Evolutionary conservation across 768 basidiomycete genomes (phyloP).

Genomic region (Dioszegia aurantiaca): DNA sequence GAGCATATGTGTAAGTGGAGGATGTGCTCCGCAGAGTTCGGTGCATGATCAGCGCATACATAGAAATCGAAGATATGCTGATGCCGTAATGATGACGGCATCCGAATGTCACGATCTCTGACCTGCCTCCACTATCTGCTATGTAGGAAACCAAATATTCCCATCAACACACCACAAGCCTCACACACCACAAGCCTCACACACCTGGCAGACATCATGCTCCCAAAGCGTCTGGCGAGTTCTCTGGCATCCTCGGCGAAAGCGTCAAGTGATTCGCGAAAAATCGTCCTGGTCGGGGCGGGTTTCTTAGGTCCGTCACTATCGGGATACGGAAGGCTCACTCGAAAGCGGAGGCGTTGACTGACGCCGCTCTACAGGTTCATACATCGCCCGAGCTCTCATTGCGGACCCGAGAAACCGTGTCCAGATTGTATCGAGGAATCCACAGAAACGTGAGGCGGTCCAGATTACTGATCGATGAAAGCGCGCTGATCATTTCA

Average conservation of each 20-base stretch:
- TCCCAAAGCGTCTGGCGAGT: conserved; percentile 24
- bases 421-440: conserved; percentile 64
- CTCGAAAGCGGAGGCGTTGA: neutral
- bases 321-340: neutral
- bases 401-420: conserved; percentile 54
- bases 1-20: too few species aligned
- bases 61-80: too few species aligned
- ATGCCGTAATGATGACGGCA: too few species aligned
- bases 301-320: conserved; percentile 60
- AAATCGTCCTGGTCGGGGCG: conserved; percentile 55
- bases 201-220: conserved; percentile 13
- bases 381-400: conserved; percentile 62
- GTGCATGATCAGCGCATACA: too few species aligned
- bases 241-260: conserved; percentile 8
- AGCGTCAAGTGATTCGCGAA: conserved; percentile 26
- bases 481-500: conserved; percentile 1
- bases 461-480: conserved; percentile 23
- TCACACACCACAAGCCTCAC: too few species aligned
- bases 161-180: too few species aligned
- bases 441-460: conserved; percentile 56
- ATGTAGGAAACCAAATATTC: too few species aligned
- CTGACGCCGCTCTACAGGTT: conserved; percentile 53
- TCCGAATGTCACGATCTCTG: too few species aligned
- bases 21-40: too few species aligned
- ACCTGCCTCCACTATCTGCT: too few species aligned